phyloP scores from a whole-genome alignment of 1,139 yeast species.

The Lodderomyces beijingensis region DNA sequence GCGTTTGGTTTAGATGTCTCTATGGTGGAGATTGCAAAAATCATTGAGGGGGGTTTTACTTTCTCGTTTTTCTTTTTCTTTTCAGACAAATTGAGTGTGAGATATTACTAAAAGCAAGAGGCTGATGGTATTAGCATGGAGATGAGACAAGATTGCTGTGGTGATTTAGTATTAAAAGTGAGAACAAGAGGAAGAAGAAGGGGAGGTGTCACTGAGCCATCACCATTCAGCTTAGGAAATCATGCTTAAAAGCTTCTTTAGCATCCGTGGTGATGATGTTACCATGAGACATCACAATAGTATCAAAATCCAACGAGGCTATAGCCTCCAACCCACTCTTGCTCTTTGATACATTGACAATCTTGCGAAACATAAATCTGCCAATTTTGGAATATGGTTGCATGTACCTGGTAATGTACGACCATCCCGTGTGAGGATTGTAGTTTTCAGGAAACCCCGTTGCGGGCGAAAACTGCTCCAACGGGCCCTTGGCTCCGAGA shows the following conservation, averaged over 20 bases:
- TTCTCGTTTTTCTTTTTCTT: too few species aligned
- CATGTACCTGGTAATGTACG: conserved; percentile 30
- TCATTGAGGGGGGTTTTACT: too few species aligned
- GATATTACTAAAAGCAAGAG: too few species aligned
- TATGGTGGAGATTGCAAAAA: too few species aligned
- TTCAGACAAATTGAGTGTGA: too few species aligned
- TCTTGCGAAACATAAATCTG: conserved; percentile 25
- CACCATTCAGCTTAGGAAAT: conserved; percentile 7
- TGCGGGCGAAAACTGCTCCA: conserved; percentile 41
- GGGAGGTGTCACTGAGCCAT: too few species aligned
- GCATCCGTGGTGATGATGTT: conserved; percentile 45
- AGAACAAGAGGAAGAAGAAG: too few species aligned
- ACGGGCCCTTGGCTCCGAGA: conserved; percentile 24
- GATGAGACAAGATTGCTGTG: too few species aligned
- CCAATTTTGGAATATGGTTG: conserved; percentile 38
- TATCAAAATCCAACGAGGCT: conserved; percentile 43
- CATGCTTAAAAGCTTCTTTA: conserved; percentile 24
- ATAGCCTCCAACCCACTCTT: conserved; percentile 31
- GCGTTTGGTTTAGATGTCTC: too few species aligned
- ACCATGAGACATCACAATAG: conserved; percentile 57
- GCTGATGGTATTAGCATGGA: too few species aligned
- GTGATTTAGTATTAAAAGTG: too few species aligned
- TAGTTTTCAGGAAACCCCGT: conserved; percentile 30
- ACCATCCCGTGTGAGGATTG: conserved; percentile 39
- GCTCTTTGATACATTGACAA: conserved; percentile 17